phyloP scores from a whole-genome alignment of 2,329 filamentous ascomycete genomes.

The Fusarium tuaranense region DNA sequence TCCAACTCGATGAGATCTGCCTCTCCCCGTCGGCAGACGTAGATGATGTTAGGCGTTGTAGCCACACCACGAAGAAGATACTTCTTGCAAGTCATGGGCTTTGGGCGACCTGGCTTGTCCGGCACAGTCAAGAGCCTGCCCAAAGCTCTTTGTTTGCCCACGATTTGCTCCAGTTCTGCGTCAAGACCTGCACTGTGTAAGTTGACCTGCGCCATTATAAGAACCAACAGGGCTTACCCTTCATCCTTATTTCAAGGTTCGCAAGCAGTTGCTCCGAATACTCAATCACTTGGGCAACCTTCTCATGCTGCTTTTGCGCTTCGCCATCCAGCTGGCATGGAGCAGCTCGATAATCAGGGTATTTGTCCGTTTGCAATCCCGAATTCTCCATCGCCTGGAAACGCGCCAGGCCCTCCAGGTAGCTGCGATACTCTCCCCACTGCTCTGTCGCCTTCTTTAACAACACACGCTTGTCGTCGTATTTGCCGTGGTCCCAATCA shows the following conservation, averaged over 20 bases:
- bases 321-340: slow-evolving; percentile 52
- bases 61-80: slow-evolving; percentile 66
- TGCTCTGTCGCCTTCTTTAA: slow-evolving; percentile 47
- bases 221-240: slow-evolving; percentile 47
- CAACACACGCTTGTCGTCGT: slow-evolving; percentile 46
- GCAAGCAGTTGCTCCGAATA: slow-evolving; percentile 49
- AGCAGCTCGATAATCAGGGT: slow-evolving; percentile 54
- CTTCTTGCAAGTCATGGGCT: slow-evolving; percentile 56
- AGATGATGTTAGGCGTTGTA: slow-evolving; percentile 59
- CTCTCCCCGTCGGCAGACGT: slow-evolving; percentile 60
- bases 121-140: slow-evolving; percentile 55
- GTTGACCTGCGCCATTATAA: not conserved
- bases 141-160: slow-evolving; percentile 52
- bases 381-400: slow-evolving; percentile 54
- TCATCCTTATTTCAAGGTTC: slow-evolving; percentile 49
- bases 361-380: slow-evolving; percentile 52
- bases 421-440: slow-evolving; percentile 49
- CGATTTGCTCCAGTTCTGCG: slow-evolving; percentile 47
- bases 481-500: slow-evolving; percentile 40
- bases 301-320: slow-evolving; percentile 46
- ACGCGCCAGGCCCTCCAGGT: slow-evolving; percentile 50
- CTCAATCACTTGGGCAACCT: slow-evolving; percentile 50
- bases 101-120: slow-evolving; percentile 50
- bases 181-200: slow-evolving; percentile 47
- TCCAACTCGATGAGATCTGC: slow-evolving; percentile 57